Conservation (phyloP, 148 eudicot genomes). For the Persicaria tinctoria region DNA sequence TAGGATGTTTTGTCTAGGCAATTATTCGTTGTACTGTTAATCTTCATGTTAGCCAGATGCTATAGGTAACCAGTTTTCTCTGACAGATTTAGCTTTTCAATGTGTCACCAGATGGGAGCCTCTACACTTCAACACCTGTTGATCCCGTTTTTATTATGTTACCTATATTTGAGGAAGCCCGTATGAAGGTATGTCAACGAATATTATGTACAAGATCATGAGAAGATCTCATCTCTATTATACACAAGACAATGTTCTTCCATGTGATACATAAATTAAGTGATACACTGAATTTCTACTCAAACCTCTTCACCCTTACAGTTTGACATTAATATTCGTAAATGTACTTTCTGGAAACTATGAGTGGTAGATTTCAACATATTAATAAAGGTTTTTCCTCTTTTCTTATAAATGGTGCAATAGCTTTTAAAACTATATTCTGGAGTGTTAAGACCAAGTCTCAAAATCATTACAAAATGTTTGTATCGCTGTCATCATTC, state of each 20-base stretch:
- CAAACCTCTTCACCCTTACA: not conserved
- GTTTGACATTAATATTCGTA: not conserved
- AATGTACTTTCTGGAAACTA: not conserved
- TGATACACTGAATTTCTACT: not conserved
- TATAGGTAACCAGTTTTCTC: constrained; percentile 1
- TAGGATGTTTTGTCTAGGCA: not conserved
- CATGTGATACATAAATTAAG: not conserved
- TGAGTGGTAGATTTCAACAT: constrained; percentile 4
- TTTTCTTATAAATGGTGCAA: not conserved
- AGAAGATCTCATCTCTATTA: not conserved
- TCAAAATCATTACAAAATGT: not conserved
- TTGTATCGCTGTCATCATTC: not conserved
- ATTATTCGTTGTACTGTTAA: not conserved
- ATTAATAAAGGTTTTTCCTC: not conserved
- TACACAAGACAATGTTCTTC: not conserved
- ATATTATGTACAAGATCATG: not conserved
- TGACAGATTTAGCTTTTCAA: not conserved
- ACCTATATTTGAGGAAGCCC: constrained; percentile 88
- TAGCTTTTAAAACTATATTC: not conserved
- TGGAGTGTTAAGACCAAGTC: not conserved
- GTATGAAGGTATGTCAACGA: constrained; percentile 61
- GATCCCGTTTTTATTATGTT: constrained; percentile 90
- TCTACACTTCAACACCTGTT: constrained; percentile 80
- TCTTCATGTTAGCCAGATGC: not conserved
- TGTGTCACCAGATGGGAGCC: constrained; percentile 59